phyloP scores from a whole-genome alignment of 805 yeast species.

The Isabelozyma pseudorhagii region DNA sequence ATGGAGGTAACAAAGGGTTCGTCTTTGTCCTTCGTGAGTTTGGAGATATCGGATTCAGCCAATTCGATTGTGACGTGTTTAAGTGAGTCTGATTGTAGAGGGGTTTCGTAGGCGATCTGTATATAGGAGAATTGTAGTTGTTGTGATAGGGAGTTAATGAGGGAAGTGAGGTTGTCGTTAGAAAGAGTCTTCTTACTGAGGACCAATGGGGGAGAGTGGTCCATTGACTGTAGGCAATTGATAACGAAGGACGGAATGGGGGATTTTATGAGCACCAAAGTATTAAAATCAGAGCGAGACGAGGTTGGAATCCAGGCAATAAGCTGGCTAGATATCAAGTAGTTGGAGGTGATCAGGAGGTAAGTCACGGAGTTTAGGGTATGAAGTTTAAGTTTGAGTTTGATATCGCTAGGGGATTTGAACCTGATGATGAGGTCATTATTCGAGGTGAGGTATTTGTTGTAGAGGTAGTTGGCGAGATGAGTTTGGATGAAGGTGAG shows the following conservation, averaged over 20 bases:
- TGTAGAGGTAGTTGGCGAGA: slow-evolving; percentile 9
- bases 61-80: slow-evolving; percentile 12
- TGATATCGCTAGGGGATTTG: slow-evolving; percentile 7
- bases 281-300: slow-evolving; percentile 2
- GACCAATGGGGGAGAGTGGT: slow-evolving; percentile 6
- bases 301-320: slow-evolving; percentile 2
- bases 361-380: slow-evolving; percentile 2
- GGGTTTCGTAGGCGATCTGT: slow-evolving; percentile 1
- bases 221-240: slow-evolving; percentile 2
- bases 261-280: slow-evolving; percentile 7
- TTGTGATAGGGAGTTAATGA: slow-evolving; percentile 3
- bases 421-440: slow-evolving; percentile 6
- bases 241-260: slow-evolving; percentile 1
- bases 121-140: slow-evolving; percentile 1
- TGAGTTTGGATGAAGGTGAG: slow-evolving; percentile 5
- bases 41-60: slow-evolving; percentile 13
- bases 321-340: slow-evolving; percentile 7
- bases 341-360: slow-evolving; percentile 2
- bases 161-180: slow-evolving; percentile 4
- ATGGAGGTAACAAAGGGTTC: slow-evolving; percentile 11
- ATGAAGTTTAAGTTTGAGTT: background rate
- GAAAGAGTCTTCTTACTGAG: slow-evolving; percentile 5
- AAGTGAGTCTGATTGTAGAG: background rate
- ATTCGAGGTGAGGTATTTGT: slow-evolving; percentile 1
- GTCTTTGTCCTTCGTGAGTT: slow-evolving; percentile 1